Conservation (phyloP, 78 protist species). For the Dictyostelium firmibasis region DNA sequence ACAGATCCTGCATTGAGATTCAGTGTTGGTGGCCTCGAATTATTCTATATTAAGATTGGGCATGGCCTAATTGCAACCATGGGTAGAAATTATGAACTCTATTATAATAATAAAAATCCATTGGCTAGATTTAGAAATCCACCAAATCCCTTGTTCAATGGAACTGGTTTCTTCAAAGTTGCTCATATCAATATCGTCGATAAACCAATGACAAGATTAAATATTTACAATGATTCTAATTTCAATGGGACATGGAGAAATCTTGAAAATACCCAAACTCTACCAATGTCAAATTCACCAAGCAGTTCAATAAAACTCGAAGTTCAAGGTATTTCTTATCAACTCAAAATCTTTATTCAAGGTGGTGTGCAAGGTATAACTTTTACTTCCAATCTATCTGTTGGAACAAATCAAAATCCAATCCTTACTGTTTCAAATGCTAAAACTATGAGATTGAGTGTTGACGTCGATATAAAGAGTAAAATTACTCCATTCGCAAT, state of each 20-base stretch:
- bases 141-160: not conserved
- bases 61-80: not conserved
- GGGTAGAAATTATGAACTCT: not conserved
- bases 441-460: not conserved
- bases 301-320: not conserved
- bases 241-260: not conserved
- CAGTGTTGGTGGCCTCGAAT: not conserved
- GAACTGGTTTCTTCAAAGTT: not conserved
- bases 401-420: not conserved
- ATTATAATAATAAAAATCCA: not conserved
- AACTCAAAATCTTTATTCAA: not conserved
- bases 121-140: slow-evolving; percentile 43
- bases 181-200: not conserved
- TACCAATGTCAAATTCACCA: not conserved
- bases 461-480: not conserved
- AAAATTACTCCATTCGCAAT: not conserved
- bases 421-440: not conserved
- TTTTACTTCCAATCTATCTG: not conserved
- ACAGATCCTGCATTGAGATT: not conserved
- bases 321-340: not conserved
- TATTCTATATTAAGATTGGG: not conserved
- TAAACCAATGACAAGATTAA: not conserved
- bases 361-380: not conserved
- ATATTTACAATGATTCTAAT: not conserved
- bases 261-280: not conserved